Conservation (phyloP, 2,329 filamentous ascomycete genomes). For the Colletotrichum ledebouriae region DNA sequence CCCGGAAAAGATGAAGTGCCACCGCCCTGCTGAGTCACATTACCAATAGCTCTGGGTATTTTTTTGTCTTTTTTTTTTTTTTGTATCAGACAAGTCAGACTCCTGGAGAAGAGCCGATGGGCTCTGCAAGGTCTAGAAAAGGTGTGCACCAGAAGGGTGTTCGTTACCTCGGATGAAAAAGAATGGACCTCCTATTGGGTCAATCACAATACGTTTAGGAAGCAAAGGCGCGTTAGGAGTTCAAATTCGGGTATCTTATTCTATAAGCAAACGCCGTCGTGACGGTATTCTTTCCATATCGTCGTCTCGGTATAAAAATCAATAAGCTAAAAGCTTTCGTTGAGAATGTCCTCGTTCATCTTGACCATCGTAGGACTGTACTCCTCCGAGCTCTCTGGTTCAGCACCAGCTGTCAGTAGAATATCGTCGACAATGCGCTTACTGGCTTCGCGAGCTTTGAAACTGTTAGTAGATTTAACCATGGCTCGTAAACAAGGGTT, state of each 20-base stretch:
- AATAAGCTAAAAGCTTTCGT: slow-evolving; percentile 69
- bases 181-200: too few species aligned
- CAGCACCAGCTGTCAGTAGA: slow-evolving; percentile 79
- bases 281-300: not conserved
- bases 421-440: slow-evolving; percentile 86
- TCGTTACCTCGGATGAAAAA: too few species aligned
- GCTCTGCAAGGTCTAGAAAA: too few species aligned
- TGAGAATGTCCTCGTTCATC: slow-evolving; percentile 72
- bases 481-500: slow-evolving; percentile 5
- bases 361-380: slow-evolving; percentile 76
- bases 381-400: slow-evolving; percentile 63
- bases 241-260: slow-evolving; percentile 14
- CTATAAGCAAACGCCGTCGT: not conserved
- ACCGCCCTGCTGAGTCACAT: not conserved
- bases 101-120: not conserved
- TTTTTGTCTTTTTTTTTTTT: slow-evolving; percentile 1
- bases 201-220: not conserved
- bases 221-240: not conserved
- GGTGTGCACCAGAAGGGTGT: too few species aligned
- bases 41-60: not conserved
- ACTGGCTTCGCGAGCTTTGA: slow-evolving; percentile 80
- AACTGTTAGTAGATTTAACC: slow-evolving; percentile 33
- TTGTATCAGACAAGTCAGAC: slow-evolving; percentile 1
- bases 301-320: not conserved
- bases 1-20: not conserved